Evolutionary conservation across 345 rosid genomes (phyloP).

Genomic region (Zanthoxylum bungeanum): DNA sequence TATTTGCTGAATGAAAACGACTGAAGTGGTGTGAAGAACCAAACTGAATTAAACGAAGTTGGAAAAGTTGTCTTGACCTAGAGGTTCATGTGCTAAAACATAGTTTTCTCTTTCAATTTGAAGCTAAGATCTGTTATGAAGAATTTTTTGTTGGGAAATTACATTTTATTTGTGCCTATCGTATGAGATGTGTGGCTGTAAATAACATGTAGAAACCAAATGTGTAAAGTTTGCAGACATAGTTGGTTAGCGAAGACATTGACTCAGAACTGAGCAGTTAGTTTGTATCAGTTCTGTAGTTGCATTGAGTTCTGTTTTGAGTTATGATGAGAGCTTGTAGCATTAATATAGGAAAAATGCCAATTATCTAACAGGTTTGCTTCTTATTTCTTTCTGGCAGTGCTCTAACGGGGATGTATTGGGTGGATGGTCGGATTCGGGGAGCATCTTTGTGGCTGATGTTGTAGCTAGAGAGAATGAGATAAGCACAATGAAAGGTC

Average conservation of each 20-base stretch:
- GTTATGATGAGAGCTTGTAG: conserved; percentile 8
- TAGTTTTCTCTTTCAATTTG: background rate
- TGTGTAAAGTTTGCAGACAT: background rate
- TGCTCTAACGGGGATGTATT: conserved; percentile 45
- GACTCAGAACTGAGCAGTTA: background rate
- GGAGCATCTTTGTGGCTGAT: conserved; percentile 60
- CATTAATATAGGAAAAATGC: background rate
- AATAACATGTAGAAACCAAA: background rate
- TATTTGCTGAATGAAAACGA: background rate
- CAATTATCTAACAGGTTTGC: conserved; percentile 13
- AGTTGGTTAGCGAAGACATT: background rate
- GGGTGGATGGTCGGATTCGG: conserved; percentile 77
- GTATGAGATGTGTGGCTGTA: background rate
- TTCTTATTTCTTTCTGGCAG: conserved; percentile 42
- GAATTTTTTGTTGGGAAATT: background rate
- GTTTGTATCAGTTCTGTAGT: background rate
- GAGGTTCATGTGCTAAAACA: background rate
- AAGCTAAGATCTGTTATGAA: background rate
- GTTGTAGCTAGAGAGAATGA: conserved; percentile 26
- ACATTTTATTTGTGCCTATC: background rate
- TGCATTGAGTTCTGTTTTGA: background rate
- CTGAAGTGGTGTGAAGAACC: background rate
- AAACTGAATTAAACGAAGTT: background rate
- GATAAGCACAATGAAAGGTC: conserved; percentile 5
- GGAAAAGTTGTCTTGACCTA: background rate